phyloP scores from a whole-genome alignment of 805 yeast genomes.

The Barnettozyma sp. region DNA sequence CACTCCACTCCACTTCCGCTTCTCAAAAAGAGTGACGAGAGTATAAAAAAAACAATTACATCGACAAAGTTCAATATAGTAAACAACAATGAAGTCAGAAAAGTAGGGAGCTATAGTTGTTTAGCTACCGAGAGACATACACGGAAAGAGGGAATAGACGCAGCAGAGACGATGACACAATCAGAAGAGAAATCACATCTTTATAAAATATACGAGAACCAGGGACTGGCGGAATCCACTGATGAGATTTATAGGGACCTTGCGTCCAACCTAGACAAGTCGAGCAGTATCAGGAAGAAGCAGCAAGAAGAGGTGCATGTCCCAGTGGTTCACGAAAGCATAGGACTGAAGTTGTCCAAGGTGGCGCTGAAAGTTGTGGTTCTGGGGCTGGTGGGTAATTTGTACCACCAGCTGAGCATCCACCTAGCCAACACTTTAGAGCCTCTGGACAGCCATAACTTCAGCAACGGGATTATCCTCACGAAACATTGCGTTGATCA shows the following conservation, averaged over 20 bases:
- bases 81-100: no score
- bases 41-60: no score
- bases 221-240: constrained; percentile 2
- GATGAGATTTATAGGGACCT: constrained; percentile 9
- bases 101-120: no score
- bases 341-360: not conserved
- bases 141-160: not conserved
- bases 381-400: constrained; percentile 6
- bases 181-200: constrained; percentile 8
- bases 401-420: constrained; percentile 7
- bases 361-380: not conserved
- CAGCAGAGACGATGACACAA: constrained; percentile 4
- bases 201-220: constrained; percentile 6
- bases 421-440: constrained; percentile 3
- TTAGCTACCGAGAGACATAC: no score
- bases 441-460: constrained; percentile 1
- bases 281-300: not conserved
- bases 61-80: no score
- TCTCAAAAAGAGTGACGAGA: no score
- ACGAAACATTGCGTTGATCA: not conserved
- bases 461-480: not conserved
- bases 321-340: not conserved
- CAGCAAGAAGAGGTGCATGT: constrained; percentile 1
- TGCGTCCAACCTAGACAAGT: constrained; percentile 8
- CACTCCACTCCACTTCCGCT: no score